Evolutionary conservation across 2,329 filamentous ascomycete species (phyloP), one percentile per base, ranked within the genome.

Genomic region (Phialophora expanda): DNA sequence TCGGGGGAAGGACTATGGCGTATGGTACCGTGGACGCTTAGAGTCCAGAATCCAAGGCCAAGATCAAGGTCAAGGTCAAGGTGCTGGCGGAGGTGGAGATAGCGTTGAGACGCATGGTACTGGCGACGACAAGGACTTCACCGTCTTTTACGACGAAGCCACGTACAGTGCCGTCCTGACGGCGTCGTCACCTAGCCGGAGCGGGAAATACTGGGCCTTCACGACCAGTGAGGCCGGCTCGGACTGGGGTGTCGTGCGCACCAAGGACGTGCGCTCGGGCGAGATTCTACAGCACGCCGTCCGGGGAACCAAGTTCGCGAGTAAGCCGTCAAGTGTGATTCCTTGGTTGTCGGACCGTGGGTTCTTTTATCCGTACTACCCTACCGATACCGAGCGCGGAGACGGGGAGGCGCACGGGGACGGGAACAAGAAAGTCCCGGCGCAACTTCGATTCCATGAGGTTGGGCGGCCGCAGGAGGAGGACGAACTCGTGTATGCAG

Each of bases 141-240:
- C 6, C 4, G 26, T 62, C 17, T 62, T 62, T 20, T 51, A 55
- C 30, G 50, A 62, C 32, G 59, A 62, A 44, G 48, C 46, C 48
- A 54, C 48, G 20, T 26, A 62, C 26, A 26, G 9, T n/a, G 28
- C 59, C 32, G 28, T 62, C 30, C 48, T 62, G 17, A 62, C 50
- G 22, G 59, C 59, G 17, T 62, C 59, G n/a, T 57, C 54, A 9
- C 41, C 53, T 7, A 64, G 61, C 20, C 51, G 26, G 17, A 58
- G 38, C 26, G 53, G 54, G 4, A 64, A 50, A 26, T 64, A 48
- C 55, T 64, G 61, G 61, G 61, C 61, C 20, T 64, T 64, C 61
- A 48, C 41, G 53, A 58, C 61, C 61, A 64, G 61, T 28, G 53
- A 34, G n/a, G 12, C 38, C 7, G 61, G 61, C 4, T 58, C 61